These are phyloP conservation scores for Saccharomycopsis sp. DNA, from an alignment of 805 yeast species.

Conservation along the genomic window DNA sequence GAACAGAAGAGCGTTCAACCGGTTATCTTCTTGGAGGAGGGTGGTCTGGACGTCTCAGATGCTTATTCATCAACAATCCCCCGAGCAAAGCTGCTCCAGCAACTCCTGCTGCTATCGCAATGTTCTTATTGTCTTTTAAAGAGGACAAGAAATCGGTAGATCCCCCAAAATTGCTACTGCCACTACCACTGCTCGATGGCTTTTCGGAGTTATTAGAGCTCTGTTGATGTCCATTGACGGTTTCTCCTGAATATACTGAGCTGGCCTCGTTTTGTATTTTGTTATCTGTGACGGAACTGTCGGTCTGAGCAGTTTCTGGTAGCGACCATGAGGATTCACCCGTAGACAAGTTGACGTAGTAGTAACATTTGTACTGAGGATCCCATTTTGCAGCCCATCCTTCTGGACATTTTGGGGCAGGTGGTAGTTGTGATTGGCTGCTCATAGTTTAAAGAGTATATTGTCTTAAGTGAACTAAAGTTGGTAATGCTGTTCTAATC, in stretches of 20 bases:
- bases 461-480: too few relatives aligned
- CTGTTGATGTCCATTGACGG: not conserved
- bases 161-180: not conserved
- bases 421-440: not conserved
- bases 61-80: not conserved
- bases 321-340: not conserved
- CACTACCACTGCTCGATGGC: not conserved
- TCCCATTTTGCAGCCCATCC: not conserved
- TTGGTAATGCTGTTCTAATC: not conserved
- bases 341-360: not conserved
- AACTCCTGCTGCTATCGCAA: not conserved
- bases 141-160: not conserved
- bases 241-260: constrained; percentile 2
- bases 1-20: too few relatives aligned
- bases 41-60: not conserved
- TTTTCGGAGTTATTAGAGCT: not conserved
- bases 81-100: not conserved
- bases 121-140: not conserved
- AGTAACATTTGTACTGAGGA: not conserved
- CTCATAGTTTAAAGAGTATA: too few relatives aligned
- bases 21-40: constrained; percentile 1
- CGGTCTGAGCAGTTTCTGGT: not conserved
- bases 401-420: constrained; percentile 1
- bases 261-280: not conserved
- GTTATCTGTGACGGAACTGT: not conserved